A percentile compares a stretch with the other conserved stretches of the same genome.
phyloP scores from a whole-genome alignment of 2,329 filamentous ascomycete species.

The Hypoxylon sp. region DNA sequence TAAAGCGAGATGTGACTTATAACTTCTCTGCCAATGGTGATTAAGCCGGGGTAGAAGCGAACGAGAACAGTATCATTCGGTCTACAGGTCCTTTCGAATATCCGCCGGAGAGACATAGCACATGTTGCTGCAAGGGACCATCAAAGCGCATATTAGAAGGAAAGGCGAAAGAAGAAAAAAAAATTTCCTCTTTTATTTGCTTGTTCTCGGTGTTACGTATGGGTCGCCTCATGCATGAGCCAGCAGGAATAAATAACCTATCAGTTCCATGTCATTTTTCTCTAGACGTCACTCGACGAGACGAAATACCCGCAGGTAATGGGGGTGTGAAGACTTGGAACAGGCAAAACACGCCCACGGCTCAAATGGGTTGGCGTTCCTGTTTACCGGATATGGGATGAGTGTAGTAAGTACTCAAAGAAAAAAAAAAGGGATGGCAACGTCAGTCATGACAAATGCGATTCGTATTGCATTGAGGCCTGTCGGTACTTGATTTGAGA shows the following conservation, averaged over 20 bases:
- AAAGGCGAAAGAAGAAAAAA: constrained; percentile 11
- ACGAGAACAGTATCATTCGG: constrained; percentile 35
- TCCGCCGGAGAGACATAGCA: constrained; percentile 32
- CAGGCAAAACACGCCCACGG: constrained; percentile 41
- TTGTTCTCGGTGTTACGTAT: constrained; percentile 38
- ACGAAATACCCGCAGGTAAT: constrained; percentile 38
- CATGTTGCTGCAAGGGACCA: constrained; percentile 42
- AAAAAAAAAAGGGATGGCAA: constrained; percentile 28
- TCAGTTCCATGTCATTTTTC: constrained; percentile 18
- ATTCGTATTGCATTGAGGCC: constrained; percentile 37
- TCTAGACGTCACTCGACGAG: constrained; percentile 28
- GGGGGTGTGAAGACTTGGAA: constrained; percentile 34
- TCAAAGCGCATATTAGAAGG: constrained; percentile 29
- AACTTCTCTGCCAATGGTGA: constrained; percentile 21
- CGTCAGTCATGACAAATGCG: constrained; percentile 42
- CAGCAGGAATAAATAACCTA: constrained; percentile 26
- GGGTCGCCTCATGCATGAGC: constrained; percentile 32
- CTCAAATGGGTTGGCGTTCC: constrained; percentile 38
- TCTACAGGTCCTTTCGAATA: constrained; percentile 23
- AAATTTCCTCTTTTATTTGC: constrained; percentile 23
- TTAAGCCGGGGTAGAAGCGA: constrained; percentile 35
- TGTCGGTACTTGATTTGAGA: constrained; percentile 42
- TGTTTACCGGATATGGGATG: constrained; percentile 37
- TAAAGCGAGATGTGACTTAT: constrained; percentile 23
- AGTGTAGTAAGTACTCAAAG: constrained; percentile 33